Evolutionary conservation across 345 rosid genomes (phyloP).

Genomic region (Moricandia arvensis): DNA sequence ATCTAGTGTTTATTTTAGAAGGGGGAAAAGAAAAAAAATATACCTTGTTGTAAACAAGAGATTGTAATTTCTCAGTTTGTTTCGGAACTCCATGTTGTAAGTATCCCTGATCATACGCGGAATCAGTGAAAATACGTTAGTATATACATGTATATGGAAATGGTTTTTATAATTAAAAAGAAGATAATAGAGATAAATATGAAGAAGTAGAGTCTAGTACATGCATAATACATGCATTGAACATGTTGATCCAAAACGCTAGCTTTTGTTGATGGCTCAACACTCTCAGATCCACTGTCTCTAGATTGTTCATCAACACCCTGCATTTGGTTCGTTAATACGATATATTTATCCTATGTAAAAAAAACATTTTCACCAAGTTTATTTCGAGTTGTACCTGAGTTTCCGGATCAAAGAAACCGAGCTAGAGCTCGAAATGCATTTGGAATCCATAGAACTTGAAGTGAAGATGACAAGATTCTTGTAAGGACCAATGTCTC

Average conservation of each 20-base stretch:
- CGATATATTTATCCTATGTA: neutral
- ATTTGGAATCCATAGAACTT: slow-evolving; percentile 74
- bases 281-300: slow-evolving; percentile 60
- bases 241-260: slow-evolving; percentile 98
- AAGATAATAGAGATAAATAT: neutral
- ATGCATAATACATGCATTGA: slow-evolving; percentile 97
- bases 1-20: too few relatives aligned
- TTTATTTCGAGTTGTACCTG: slow-evolving; percentile 44
- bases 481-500: slow-evolving; percentile 88
- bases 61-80: slow-evolving; percentile 60
- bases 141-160: neutral
- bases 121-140: neutral
- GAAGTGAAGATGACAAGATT: slow-evolving; percentile 81
- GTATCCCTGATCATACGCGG: slow-evolving; percentile 55
- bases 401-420: slow-evolving; percentile 66
- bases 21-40: neutral
- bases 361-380: neutral
- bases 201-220: slow-evolving; percentile 41
- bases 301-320: slow-evolving; percentile 69
- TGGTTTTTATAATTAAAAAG: neutral
- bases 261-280: slow-evolving; percentile 72
- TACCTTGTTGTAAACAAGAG: slow-evolving; percentile 51
- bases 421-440: slow-evolving; percentile 76
- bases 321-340: slow-evolving; percentile 39
- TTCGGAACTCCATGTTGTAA: slow-evolving; percentile 83